Conservation (phyloP, 2,329 filamentous ascomycete genomes). For the Epichloe brachyelytri region DNA sequence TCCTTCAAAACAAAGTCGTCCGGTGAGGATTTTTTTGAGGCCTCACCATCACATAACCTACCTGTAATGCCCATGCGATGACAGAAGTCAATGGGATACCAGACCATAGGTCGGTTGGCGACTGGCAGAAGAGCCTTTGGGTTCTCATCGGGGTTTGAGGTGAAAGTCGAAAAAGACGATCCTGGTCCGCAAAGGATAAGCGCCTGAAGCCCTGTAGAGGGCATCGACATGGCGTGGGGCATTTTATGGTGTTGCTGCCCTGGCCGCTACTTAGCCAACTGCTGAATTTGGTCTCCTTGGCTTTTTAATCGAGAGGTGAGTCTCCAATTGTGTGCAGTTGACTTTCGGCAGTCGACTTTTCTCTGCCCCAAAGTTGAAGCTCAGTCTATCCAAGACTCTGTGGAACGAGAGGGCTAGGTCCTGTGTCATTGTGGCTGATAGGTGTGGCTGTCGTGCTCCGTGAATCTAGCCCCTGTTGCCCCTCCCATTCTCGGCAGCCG, state of each 20-base stretch:
- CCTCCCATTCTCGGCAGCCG: conserved; percentile 4
- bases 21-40: too few relatives aligned
- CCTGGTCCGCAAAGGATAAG: conserved; percentile 74
- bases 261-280: neutral
- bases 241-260: conserved; percentile 26
- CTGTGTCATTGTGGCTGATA: neutral
- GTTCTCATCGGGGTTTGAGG: conserved; percentile 64
- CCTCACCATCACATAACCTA: conserved; percentile 24
- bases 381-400: too few relatives aligned
- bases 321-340: neutral
- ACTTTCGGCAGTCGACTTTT: neutral
- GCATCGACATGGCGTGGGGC: conserved; percentile 64
- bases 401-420: neutral
- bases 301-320: neutral
- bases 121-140: conserved; percentile 74
- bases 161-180: conserved; percentile 72
- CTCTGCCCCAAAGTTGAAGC: neutral
- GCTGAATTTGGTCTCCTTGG: neutral
- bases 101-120: conserved; percentile 78
- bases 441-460: neutral
- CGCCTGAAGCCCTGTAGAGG: conserved; percentile 67
- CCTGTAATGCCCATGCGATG: conserved; percentile 67
- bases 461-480: neutral
- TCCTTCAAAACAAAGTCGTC: neutral
- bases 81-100: conserved; percentile 80